phyloP scores from a whole-genome alignment of 2,329 filamentous ascomycete species.

The Botrytis elliptica region DNA sequence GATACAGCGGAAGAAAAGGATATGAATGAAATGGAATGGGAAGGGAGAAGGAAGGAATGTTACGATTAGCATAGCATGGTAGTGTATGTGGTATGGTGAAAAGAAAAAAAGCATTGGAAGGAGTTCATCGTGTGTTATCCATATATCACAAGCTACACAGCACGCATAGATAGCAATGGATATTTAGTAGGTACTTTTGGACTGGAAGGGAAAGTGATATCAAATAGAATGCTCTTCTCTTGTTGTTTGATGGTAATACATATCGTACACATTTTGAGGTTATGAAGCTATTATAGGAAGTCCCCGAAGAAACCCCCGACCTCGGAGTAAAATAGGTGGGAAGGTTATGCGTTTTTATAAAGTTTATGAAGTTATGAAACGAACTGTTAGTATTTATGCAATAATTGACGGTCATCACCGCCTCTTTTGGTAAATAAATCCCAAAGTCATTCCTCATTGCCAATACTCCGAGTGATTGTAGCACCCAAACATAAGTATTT shows the following conservation, averaged over 20 bases:
- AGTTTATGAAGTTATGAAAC: conserved; percentile 7
- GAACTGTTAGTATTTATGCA: background rate
- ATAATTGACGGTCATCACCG: background rate
- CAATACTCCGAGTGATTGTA: background rate
- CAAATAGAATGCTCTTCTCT: conserved; percentile 17
- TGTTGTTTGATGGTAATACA: background rate
- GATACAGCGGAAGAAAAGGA: background rate
- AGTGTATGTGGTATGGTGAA: background rate
- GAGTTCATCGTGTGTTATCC: background rate
- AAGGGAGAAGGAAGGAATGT: background rate
- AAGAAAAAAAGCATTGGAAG: conserved; percentile 8
- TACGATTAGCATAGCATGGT: background rate
- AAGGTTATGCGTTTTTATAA: background rate
- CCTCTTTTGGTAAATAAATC: background rate
- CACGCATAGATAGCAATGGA: background rate
- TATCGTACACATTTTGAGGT: background rate
- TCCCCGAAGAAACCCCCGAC: background rate
- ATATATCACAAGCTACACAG: background rate
- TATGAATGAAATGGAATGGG: background rate
- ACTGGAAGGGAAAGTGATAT: background rate
- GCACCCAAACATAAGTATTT: background rate
- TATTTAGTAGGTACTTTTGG: background rate
- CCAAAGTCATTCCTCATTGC: background rate
- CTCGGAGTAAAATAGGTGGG: conserved; percentile 9
- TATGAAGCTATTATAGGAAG: background rate